These are phyloP conservation scores for Spirogloea muscicola DNA, from an alignment of 139 green algal species.

Conservation along the genomic window DNA sequence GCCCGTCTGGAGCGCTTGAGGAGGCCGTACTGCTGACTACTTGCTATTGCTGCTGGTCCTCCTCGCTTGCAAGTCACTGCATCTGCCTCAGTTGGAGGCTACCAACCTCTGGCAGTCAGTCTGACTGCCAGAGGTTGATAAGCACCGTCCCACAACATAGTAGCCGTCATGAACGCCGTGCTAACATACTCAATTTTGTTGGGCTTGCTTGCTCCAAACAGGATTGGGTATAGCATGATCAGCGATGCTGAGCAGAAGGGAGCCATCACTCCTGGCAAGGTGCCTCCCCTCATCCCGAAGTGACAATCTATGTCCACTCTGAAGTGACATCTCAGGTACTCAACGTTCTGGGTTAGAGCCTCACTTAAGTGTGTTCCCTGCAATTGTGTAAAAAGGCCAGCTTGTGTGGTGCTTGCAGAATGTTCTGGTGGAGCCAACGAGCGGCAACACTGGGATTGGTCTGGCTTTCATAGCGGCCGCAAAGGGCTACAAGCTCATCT, in stretches of 20 bases:
- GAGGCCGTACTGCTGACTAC: neutral
- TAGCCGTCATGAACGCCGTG: neutral
- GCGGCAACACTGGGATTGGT: slow-evolving; percentile 92
- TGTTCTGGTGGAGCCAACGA: slow-evolving; percentile 79
- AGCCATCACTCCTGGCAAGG: slow-evolving; percentile 29
- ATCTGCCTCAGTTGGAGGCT: too few relatives aligned
- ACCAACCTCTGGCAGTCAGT: neutral
- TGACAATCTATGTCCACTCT: too few relatives aligned
- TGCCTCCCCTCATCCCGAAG: too few relatives aligned
- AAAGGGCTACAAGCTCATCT: slow-evolving; percentile 89
- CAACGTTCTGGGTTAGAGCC: too few relatives aligned
- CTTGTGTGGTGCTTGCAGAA: too few relatives aligned
- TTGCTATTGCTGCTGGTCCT: slow-evolving; percentile 6
- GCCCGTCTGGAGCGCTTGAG: slow-evolving; percentile 11
- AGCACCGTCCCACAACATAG: neutral
- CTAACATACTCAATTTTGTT: slow-evolving; percentile 3
- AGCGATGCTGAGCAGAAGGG: slow-evolving; percentile 42
- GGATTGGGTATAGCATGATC: slow-evolving; percentile 38
- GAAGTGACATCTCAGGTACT: too few relatives aligned
- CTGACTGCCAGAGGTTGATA: neutral
- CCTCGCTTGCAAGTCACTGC: too few relatives aligned
- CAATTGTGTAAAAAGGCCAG: too few relatives aligned
- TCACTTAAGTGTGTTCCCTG: too few relatives aligned
- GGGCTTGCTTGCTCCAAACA: neutral
- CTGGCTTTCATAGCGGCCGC: slow-evolving; percentile 92